Conservation (phyloP, 192 early-diverging fungal genomes). For the Glomus cerebriforme region DNA sequence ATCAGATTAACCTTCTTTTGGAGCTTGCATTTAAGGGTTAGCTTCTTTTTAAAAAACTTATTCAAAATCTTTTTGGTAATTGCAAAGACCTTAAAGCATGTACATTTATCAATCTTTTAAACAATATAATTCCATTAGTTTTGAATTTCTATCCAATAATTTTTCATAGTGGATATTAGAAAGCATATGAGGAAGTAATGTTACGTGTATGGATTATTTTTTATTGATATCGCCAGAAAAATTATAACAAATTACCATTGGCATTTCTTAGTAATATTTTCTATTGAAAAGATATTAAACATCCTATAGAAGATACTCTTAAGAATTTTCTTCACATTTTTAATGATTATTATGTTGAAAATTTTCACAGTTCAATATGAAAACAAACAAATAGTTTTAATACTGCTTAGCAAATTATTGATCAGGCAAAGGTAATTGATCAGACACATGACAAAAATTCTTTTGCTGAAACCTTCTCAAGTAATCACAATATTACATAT, state of each 20-base stretch:
- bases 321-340: conserved; percentile 4
- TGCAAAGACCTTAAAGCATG: conserved; percentile 11
- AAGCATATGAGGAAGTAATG: conserved; percentile 1
- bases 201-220: conserved; percentile 7
- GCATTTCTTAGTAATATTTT: no score
- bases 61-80: no score
- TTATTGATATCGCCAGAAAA: conserved; percentile 2
- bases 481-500: conserved; percentile 7
- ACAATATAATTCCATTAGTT: no score
- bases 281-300: no score
- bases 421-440: no score
- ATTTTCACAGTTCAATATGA: conserved; percentile 12
- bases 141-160: conserved; percentile 21
- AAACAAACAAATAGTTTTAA: no score
- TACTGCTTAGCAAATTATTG: no score
- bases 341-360: conserved; percentile 22
- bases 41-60: no score
- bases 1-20: no score
- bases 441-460: not conserved
- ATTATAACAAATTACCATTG: no score
- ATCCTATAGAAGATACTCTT: no score
- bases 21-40: no score
- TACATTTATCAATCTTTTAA: conserved; percentile 4
- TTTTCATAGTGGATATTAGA: not conserved
- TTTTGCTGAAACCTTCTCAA: not conserved